Evolutionary conservation across 345 rosid species (phyloP).

Genomic region (Syzygium oleosum): DNA sequence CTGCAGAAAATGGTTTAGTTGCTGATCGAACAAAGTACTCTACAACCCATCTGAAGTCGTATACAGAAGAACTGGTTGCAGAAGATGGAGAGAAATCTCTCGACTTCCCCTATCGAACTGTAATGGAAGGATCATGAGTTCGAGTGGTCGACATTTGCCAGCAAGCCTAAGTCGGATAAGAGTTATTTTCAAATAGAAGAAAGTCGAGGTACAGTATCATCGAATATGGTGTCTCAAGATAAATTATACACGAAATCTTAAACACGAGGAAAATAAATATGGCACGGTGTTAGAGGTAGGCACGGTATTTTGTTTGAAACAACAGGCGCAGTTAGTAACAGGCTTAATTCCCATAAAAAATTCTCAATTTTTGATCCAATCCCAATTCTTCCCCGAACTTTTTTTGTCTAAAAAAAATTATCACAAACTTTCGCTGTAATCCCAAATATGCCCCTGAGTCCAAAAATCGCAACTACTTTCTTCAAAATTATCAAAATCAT

Average conservation of each 20-base stretch:
- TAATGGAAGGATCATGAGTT: background rate
- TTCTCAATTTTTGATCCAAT: background rate
- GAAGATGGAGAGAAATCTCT: background rate
- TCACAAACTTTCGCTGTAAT: background rate
- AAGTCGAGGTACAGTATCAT: no score
- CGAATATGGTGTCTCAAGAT: no score
- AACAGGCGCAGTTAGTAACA: background rate
- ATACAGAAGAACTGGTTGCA: background rate
- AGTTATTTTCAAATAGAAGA: background rate
- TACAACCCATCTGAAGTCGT: background rate
- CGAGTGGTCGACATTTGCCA: background rate
- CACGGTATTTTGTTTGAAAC: background rate
- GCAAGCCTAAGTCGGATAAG: background rate
- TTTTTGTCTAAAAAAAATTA: no score
- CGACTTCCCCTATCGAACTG: background rate
- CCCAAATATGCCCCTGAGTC: fast-evolving
- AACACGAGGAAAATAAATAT: background rate
- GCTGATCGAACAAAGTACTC: background rate
- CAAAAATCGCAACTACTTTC: background rate
- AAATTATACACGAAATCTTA: background rate
- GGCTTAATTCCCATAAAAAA: background rate
- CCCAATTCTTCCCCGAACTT: background rate
- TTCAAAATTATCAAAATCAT: background rate
- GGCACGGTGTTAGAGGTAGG: background rate
- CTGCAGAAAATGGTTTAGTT: background rate